Percentiles rank a stretch among this genome's conserved stretches.
These are phyloP conservation scores for Cryptosporidium sp. DNA, from an alignment of 169 alveolate species.

Conservation along the genomic window DNA sequence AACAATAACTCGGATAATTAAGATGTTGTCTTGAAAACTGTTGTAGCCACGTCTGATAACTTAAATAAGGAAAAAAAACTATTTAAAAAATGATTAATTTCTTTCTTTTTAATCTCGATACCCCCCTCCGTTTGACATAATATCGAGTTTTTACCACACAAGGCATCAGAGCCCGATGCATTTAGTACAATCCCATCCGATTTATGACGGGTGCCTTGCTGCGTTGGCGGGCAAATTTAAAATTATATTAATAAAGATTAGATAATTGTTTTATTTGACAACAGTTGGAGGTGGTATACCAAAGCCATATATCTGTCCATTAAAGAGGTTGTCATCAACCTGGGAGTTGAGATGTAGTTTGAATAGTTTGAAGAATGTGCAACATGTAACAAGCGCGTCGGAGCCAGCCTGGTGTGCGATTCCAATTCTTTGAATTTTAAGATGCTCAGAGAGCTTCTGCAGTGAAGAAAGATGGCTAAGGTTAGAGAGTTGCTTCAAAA, in stretches of 20 bases:
- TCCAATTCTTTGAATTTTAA: constrained; percentile 93
- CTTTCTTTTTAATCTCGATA: background rate
- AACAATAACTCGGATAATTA: background rate
- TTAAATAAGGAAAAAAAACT: too few relatives aligned
- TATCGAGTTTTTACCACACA: background rate
- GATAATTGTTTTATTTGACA: background rate
- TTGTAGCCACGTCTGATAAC: background rate
- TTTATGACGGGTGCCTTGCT: background rate
- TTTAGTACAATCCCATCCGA: background rate
- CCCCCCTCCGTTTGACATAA: background rate
- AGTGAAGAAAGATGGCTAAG: constrained; percentile 77
- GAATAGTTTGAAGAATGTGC: constrained; percentile 92
- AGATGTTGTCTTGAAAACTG: background rate
- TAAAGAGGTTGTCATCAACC: constrained; percentile 38
- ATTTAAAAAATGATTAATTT: too few relatives aligned
- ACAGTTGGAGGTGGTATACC: constrained; percentile 20
- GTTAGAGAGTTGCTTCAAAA: constrained; percentile 87
- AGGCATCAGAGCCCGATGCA: background rate
- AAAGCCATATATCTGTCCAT: constrained; percentile 68
- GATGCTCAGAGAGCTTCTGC: constrained; percentile 79
- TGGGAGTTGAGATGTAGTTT: constrained; percentile 36
- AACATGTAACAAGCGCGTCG: constrained; percentile 95
- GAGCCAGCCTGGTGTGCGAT: constrained; percentile 99
- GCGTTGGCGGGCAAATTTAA: too few relatives aligned
- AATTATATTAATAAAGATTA: too few relatives aligned